These are phyloP conservation scores for Monosporozyma yasuniensis DNA, from an alignment of 805 yeast species.

Conservation along the genomic window DNA sequence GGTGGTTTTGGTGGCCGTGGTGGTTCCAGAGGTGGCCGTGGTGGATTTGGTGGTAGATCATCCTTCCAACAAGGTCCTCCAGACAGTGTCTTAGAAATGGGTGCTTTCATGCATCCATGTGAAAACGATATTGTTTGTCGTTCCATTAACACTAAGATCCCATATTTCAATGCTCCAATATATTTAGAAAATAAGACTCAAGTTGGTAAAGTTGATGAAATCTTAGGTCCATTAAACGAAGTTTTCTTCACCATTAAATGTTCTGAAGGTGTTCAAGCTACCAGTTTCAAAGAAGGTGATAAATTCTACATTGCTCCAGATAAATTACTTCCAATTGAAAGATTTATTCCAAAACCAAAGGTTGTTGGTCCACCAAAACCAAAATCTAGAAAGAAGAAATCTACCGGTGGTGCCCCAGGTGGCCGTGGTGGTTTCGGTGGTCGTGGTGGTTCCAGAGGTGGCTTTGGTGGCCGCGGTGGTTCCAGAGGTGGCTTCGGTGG, in stretches of 20 bases:
- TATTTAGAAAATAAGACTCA: slow-evolving; percentile 92
- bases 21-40: slow-evolving; percentile 33
- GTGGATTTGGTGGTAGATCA: slow-evolving; percentile 56
- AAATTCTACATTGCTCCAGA: slow-evolving; percentile 93
- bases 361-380: slow-evolving; percentile 74
- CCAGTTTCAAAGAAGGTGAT: slow-evolving; percentile 90
- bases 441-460: slow-evolving; percentile 36
- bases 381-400: slow-evolving; percentile 56
- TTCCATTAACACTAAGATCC: slow-evolving; percentile 86
- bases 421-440: slow-evolving; percentile 38
- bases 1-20: slow-evolving; percentile 30
- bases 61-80: slow-evolving; percentile 89
- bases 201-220: slow-evolving; percentile 96
- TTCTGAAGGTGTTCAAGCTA: slow-evolving; percentile 90
- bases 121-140: slow-evolving; percentile 97
- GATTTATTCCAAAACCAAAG: slow-evolving; percentile 96
- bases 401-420: slow-evolving; percentile 39
- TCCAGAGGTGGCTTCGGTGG: slow-evolving; percentile 34
- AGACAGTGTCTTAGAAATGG: slow-evolving; percentile 90
- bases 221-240: slow-evolving; percentile 93
- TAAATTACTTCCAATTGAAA: slow-evolving; percentile 87
- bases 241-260: slow-evolving; percentile 97
- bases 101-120: slow-evolving; percentile 81
- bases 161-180: slow-evolving; percentile 98
- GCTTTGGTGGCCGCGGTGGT: slow-evolving; percentile 39